A percentile compares a stretch with the other conserved stretches of the same genome.
Evolutionary conservation across 2,329 filamentous ascomycete genomes (phyloP).

Genomic region (Pseudocercospora eumusae): DNA sequence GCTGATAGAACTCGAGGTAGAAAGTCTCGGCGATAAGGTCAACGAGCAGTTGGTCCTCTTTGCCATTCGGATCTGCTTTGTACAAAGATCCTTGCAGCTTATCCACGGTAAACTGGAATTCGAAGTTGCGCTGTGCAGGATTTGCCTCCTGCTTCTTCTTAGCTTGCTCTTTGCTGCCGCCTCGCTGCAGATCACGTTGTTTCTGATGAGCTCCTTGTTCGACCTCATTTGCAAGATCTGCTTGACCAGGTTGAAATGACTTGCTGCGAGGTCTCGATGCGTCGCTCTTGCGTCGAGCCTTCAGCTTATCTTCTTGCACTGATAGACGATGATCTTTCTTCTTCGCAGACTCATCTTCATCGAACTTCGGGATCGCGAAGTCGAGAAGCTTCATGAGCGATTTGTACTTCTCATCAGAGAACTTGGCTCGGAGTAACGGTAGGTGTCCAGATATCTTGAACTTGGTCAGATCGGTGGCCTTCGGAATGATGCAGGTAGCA

Average conservation of each 20-base stretch:
- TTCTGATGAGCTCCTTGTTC: slow-evolving; percentile 60
- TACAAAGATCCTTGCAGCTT: slow-evolving; percentile 91
- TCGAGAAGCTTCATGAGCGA: slow-evolving; percentile 94
- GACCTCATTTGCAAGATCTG: slow-evolving; percentile 73
- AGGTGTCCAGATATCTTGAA: slow-evolving; percentile 88
- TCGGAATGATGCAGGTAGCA: slow-evolving; percentile 96
- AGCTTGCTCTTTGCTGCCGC: slow-evolving; percentile 46
- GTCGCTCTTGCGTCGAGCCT: slow-evolving; percentile 41
- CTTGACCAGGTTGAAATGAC: slow-evolving; percentile 69
- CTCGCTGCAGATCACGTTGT: slow-evolving; percentile 43
- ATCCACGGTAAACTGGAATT: slow-evolving; percentile 95
- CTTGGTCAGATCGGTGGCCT: slow-evolving; percentile 88
- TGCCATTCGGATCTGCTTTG: slow-evolving; percentile 76
- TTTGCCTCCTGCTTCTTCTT: slow-evolving; percentile 55
- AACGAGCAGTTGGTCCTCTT: slow-evolving; percentile 77
- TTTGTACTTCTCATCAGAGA: slow-evolving; percentile 97
- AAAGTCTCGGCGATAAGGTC: slow-evolving; percentile 91
- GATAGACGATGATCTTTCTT: slow-evolving; percentile 40
- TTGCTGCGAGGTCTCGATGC: slow-evolving; percentile 62
- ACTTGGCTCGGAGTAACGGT: slow-evolving; percentile 84
- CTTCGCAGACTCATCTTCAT: slow-evolving; percentile 35
- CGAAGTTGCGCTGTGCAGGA: slow-evolving; percentile 86
- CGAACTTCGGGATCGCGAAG: slow-evolving; percentile 86
- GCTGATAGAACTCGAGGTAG: slow-evolving; percentile 80
- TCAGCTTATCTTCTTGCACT: slow-evolving; percentile 42